phyloP scores from a whole-genome alignment of 2,329 filamentous ascomycete species.

The Alternaria ethzedia region DNA sequence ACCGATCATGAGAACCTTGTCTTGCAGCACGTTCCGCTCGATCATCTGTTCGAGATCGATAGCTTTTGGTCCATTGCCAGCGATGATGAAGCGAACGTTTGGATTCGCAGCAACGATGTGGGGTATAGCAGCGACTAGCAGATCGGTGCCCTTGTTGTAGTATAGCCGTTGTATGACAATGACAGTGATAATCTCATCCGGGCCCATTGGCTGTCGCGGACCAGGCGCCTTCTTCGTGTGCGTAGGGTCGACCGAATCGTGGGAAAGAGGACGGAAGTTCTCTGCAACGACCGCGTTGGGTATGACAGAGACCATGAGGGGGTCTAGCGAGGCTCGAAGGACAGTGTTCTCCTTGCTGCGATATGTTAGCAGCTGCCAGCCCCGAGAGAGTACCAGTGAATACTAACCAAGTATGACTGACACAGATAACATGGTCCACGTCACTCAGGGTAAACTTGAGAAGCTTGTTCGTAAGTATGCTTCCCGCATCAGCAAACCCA shows the following conservation, averaged over 20 bases:
- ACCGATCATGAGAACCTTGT: constrained; percentile 90
- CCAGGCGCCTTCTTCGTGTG: constrained; percentile 52
- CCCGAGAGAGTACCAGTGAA: neutral
- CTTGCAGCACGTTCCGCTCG: constrained; percentile 90
- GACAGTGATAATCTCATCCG: constrained; percentile 89
- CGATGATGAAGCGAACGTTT: constrained; percentile 96
- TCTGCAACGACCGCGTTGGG: constrained; percentile 97
- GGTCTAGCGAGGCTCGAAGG: constrained; percentile 89
- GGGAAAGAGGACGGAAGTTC: constrained; percentile 80
- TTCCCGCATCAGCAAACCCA: constrained; percentile 94
- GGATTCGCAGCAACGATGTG: constrained; percentile 87
- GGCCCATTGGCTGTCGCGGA: constrained; percentile 73
- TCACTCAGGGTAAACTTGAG: constrained; percentile 96
- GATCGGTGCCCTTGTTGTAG: constrained; percentile 97
- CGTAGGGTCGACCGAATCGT: constrained; percentile 28
- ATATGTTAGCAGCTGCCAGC: constrained; percentile 11
- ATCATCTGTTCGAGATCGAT: constrained; percentile 99
- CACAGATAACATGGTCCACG: constrained; percentile 97
- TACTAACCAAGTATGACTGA: constrained; percentile 92
- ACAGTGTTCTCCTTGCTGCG: constrained; percentile 96
- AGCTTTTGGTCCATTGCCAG: constrained; percentile 92
- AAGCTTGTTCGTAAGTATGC: constrained; percentile 95
- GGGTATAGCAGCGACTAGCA: constrained; percentile 94
- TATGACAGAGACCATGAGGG: constrained; percentile 96
- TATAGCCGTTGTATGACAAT: constrained; percentile 97